Base-by-base conservation (phyloP, 371 early-diverging fungal genomes). In the Mortierella sp. region DNA sequence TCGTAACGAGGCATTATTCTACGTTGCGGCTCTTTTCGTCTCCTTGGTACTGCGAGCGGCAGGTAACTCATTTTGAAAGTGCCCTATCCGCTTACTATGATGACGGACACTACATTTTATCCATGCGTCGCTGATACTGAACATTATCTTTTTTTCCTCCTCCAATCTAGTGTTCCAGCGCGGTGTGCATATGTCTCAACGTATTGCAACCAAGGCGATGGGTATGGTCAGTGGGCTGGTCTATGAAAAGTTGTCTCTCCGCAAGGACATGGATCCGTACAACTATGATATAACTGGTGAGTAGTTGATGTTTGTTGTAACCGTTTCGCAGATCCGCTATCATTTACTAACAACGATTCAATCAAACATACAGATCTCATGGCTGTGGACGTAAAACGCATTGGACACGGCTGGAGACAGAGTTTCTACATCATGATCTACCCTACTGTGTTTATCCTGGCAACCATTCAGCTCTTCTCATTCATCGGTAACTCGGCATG, bases 241-340 rank as follows among this genome's bases (percentile, higher is more conserved):
- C 22, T 76, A 76, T 34, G 77, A 76, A 51, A 76, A 76, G 29
- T 45, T 76, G 60, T 69, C 65, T 0, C 54, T 69, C 13, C 69
- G 77, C 29, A 76, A 69, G 55, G 77, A 76, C 25, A 76, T 76
- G 77, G 77, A 68, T 16, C 77, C 77, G n/a, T 25, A 19, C 17
- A 55, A 69, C n/a, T 76, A 76, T 22, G 77, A 76, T 6, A 68
- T 76, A 37, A 41, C 69, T n/a, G 77, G 77, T 63, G 46, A 31
- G 45, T 44, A 24, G 9, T 19, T 14, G 2, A 17, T 46, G n/a
- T 7, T 43, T 16, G 28, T 39, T 39, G 14, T 39, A 10, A 14
- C 39, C 39, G 8, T 14, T 27, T 19, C 21, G 17, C n/a, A n/a
- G n/a, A n/a, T n/a, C n/a, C 22, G 21, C 34, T 12, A 8, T 39